phyloP scores from a whole-genome alignment of 345 rosid species.

The Clausena lansium region DNA sequence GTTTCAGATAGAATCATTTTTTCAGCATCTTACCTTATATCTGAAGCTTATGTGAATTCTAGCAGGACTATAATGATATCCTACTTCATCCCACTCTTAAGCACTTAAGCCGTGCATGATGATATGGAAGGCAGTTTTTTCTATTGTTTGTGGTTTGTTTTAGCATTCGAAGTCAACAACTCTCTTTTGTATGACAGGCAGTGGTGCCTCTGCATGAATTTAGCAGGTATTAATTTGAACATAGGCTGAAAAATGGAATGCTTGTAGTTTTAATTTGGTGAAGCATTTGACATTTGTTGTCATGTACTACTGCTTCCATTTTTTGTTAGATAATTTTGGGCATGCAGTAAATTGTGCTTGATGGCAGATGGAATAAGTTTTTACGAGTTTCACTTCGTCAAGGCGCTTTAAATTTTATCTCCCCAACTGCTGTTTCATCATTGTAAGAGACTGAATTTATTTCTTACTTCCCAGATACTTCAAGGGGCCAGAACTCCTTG shows the following conservation, averaged over 20 bases:
- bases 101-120: background rate
- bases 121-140: background rate
- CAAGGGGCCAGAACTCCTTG: slow-evolving; percentile 95
- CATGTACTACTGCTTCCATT: background rate
- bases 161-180: background rate
- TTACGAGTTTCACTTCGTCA: background rate
- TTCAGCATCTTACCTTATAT: background rate
- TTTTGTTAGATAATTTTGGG: background rate
- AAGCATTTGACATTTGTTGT: background rate
- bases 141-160: background rate
- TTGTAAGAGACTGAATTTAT: slow-evolving; percentile 5
- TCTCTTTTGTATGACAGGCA: background rate
- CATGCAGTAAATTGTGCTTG: background rate
- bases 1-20: background rate
- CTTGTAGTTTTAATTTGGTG: background rate
- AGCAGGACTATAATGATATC: background rate
- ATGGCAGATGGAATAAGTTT: background rate
- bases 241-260: background rate
- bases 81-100: background rate
- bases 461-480: slow-evolving; percentile 55
- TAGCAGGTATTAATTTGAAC: background rate
- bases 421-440: slow-evolving; percentile 7
- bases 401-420: background rate
- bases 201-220: background rate
- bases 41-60: background rate